phyloP scores from a whole-genome alignment of 441 rosid genomes.

The Breynia disticha region DNA sequence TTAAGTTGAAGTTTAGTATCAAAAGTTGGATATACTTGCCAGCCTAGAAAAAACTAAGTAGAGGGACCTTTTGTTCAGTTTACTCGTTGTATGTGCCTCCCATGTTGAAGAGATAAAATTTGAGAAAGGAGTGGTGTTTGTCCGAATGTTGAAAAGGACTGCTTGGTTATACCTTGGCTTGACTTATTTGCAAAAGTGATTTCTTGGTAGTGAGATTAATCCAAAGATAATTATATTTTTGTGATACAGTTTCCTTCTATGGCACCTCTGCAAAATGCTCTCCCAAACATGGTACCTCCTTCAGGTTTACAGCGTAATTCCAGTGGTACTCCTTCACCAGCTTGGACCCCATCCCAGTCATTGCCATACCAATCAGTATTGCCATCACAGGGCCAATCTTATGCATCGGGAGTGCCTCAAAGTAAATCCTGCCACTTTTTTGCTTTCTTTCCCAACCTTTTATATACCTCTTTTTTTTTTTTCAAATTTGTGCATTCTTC shows the following conservation, averaged over 20 bases:
- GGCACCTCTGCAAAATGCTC: conserved; percentile 54
- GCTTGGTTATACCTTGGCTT: neutral
- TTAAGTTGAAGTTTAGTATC: too few relatives aligned
- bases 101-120: too few relatives aligned
- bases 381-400: conserved; percentile 33
- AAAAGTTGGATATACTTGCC: too few relatives aligned
- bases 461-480: neutral
- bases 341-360: conserved; percentile 52
- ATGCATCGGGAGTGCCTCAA: conserved; percentile 35
- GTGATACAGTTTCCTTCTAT: conserved; percentile 66
- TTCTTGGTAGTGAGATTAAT: conserved; percentile 4
- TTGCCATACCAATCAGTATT: conserved; percentile 35
- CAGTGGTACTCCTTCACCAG: conserved; percentile 30
- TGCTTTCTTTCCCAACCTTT: neutral
- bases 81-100: too few relatives aligned
- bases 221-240: too few relatives aligned
- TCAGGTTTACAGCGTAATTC: conserved; percentile 34
- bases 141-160: too few relatives aligned
- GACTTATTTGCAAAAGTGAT: neutral
- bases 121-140: too few relatives aligned
- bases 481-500: neutral
- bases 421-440: conserved; percentile 17
- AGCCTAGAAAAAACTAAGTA: too few relatives aligned
- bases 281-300: conserved; percentile 43
- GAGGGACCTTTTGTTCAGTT: too few relatives aligned